These are phyloP conservation scores for Phytopythium cucurbitacearum DNA, from an alignment of 352 stramenopile genomes.

Conservation along the genomic window DNA sequence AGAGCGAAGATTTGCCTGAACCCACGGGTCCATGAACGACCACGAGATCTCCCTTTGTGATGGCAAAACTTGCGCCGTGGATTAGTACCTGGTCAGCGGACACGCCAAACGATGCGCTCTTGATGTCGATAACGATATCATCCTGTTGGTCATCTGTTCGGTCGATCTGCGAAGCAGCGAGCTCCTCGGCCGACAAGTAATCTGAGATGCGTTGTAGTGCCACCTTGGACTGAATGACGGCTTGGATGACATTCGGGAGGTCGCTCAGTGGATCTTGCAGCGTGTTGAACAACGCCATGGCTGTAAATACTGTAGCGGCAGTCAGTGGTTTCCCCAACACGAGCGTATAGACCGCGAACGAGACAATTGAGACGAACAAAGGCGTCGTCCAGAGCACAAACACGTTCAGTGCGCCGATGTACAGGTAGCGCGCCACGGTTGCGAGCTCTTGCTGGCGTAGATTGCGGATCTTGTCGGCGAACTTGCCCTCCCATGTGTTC, in stretches of 20 bases:
- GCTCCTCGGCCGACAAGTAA: conserved; percentile 29
- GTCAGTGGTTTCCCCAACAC: conserved; percentile 31
- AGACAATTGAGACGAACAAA: conserved; percentile 33
- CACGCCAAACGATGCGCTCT: conserved; percentile 27
- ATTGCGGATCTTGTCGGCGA: conserved; percentile 65
- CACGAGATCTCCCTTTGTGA: conserved; percentile 45
- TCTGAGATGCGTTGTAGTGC: conserved; percentile 26
- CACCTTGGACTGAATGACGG: conserved; percentile 36
- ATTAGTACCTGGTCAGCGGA: conserved; percentile 18
- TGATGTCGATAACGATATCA: conserved; percentile 21
- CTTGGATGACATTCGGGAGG: conserved; percentile 30
- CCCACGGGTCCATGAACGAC: conserved; percentile 50
- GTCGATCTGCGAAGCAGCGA: conserved; percentile 15
- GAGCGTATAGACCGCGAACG: conserved; percentile 44
- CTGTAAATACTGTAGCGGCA: conserved; percentile 44
- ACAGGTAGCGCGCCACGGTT: conserved; percentile 53
- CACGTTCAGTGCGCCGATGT: conserved; percentile 47
- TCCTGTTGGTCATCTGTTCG: conserved; percentile 5
- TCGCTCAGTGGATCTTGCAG: conserved; percentile 32
- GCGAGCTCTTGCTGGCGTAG: conserved; percentile 77
- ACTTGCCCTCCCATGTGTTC: conserved; percentile 87
- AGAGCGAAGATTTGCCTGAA: conserved; percentile 54
- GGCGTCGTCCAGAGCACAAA: conserved; percentile 54
- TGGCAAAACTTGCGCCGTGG: conserved; percentile 25
- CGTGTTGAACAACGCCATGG: conserved; percentile 41